Conservation (phyloP, 768 basidiomycete species). For the Phallus indusiatus region DNA sequence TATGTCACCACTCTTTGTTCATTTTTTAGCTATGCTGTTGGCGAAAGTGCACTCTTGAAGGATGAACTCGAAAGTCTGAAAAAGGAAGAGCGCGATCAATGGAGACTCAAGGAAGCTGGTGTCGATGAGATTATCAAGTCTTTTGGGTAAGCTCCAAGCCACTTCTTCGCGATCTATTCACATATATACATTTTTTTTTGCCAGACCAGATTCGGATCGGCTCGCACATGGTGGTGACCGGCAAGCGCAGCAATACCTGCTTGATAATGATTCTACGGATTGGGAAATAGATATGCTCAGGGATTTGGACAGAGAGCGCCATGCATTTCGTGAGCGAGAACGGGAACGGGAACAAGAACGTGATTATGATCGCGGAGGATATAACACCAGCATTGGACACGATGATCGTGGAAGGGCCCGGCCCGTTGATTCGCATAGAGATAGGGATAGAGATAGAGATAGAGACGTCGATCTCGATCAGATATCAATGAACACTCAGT, state of each 20-base stretch:
- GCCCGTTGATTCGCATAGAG: background rate
- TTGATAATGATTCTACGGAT: background rate
- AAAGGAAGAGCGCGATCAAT: constrained; percentile 31
- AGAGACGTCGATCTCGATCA: background rate
- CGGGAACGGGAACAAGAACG: background rate
- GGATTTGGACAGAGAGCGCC: background rate
- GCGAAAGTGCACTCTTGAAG: constrained; percentile 56
- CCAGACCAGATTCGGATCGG: background rate
- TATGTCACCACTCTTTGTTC: background rate
- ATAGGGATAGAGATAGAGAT: too few species aligned
- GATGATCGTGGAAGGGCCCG: background rate
- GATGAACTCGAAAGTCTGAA: constrained; percentile 53
- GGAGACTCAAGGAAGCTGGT: constrained; percentile 17
- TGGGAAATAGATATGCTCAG: background rate
- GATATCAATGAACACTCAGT: background rate
- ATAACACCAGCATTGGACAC: background rate
- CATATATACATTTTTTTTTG: background rate
- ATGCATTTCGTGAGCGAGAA: background rate
- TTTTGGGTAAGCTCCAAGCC: background rate
- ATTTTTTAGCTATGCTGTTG: constrained; percentile 19
- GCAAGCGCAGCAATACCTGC: background rate
- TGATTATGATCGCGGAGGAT: background rate
- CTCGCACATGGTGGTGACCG: background rate
- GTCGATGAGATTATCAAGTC: background rate
- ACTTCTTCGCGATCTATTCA: background rate